These are phyloP conservation scores for Chalara sp. DNA, from an alignment of 2,329 filamentous ascomycete genomes.

Conservation along the genomic window DNA sequence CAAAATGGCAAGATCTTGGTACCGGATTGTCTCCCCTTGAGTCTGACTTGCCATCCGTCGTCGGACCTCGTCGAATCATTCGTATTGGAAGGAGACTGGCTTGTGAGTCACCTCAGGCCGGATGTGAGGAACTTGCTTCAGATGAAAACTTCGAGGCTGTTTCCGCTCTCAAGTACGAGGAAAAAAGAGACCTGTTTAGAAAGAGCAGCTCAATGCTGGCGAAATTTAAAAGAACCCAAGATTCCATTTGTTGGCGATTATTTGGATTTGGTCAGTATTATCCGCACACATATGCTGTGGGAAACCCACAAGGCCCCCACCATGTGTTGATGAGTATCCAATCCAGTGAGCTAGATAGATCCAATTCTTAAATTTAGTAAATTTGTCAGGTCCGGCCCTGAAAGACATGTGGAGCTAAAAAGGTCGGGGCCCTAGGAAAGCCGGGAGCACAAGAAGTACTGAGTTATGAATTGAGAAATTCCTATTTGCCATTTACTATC, in stretches of 20 bases:
- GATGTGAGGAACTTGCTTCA: background rate
- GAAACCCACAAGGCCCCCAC: too few species aligned
- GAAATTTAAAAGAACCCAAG: background rate
- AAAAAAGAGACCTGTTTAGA: background rate
- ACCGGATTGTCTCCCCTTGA: constrained; percentile 7
- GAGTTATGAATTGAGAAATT: too few species aligned
- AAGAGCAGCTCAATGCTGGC: background rate
- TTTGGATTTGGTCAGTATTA: background rate
- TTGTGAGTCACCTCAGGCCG: background rate
- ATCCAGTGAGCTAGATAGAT: too few species aligned
- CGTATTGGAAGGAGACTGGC: background rate
- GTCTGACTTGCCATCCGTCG: constrained; percentile 1
- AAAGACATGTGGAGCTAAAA: too few species aligned
- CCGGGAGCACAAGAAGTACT: too few species aligned
- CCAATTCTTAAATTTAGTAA: too few species aligned
- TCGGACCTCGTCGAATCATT: background rate
- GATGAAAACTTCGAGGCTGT: background rate
- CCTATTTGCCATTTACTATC: too few species aligned
- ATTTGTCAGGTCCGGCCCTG: too few species aligned
- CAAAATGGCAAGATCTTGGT: constrained; percentile 11
- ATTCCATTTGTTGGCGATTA: background rate
- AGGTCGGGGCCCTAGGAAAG: too few species aligned
- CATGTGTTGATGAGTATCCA: too few species aligned
- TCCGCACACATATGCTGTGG: too few species aligned
- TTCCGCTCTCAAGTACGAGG: background rate